These are phyloP conservation scores for Neofusicoccum ribis DNA, from an alignment of 2,329 filamentous ascomycete species.

Conservation along the genomic window DNA sequence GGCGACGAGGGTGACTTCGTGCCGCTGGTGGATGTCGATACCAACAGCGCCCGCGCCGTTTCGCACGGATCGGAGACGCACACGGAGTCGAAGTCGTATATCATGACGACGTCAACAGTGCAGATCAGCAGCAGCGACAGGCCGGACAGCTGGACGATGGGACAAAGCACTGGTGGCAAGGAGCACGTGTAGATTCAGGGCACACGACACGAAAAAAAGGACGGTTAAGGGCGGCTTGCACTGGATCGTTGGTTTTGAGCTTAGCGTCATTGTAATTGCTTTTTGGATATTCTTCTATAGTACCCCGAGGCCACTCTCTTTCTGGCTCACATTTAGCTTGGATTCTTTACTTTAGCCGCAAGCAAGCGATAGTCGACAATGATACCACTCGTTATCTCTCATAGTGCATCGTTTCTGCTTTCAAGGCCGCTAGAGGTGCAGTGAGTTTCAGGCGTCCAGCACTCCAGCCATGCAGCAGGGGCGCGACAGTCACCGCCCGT, in stretches of 20 bases:
- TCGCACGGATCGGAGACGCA: constrained; percentile 6
- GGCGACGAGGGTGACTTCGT: constrained; percentile 26
- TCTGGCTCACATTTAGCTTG: not conserved
- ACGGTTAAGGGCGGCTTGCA: not conserved
- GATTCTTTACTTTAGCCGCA: not conserved
- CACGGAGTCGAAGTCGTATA: constrained; percentile 20
- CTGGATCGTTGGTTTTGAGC: not conserved
- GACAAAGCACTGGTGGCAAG: constrained; percentile 12
- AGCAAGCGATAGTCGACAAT: not conserved
- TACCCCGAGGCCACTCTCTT: constrained; percentile 2
- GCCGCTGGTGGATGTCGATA: constrained; percentile 27
- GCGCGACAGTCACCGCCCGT: not conserved
- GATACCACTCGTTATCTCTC: not conserved
- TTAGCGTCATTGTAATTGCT: constrained; percentile 16
- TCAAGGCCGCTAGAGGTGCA: not conserved
- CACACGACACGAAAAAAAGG: not conserved
- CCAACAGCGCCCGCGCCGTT: constrained; percentile 6
- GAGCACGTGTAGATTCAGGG: constrained; percentile 22
- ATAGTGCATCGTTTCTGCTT: not conserved
- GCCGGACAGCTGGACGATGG: constrained; percentile 22
- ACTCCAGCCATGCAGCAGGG: not conserved
- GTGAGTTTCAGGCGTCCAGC: not conserved
- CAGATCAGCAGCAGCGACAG: not conserved
- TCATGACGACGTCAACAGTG: constrained; percentile 18
- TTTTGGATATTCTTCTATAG: constrained; percentile 1